Evolutionary conservation across 2,329 filamentous ascomycete genomes (phyloP).

Genomic region (Myriosclerotinia curreyana): DNA sequence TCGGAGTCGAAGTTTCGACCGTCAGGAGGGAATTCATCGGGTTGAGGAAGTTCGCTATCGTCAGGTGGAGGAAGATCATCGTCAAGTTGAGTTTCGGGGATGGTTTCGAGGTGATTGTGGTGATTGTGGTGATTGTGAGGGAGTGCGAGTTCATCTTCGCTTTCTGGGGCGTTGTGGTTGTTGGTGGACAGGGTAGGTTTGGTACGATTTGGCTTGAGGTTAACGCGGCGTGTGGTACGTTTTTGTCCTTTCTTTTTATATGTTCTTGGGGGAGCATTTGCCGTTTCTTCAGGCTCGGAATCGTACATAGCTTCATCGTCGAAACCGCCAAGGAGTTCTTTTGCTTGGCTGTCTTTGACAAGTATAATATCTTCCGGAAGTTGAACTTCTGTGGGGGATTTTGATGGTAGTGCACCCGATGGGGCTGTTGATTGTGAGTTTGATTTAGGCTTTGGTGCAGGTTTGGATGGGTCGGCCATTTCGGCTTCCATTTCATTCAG

Average conservation of each 20-base stretch:
- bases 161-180: slow-evolving; percentile 41
- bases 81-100: slow-evolving; percentile 33
- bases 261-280: slow-evolving; percentile 44
- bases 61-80: slow-evolving; percentile 16
- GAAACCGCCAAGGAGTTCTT: slow-evolving; percentile 55
- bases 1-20: slow-evolving; percentile 39
- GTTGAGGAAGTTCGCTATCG: slow-evolving; percentile 2
- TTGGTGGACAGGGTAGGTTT: slow-evolving; percentile 39
- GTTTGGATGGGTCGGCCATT: slow-evolving; percentile 25
- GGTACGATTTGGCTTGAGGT: slow-evolving; percentile 55
- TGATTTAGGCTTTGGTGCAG: slow-evolving; percentile 23
- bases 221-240: slow-evolving; percentile 67
- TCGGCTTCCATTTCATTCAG: slow-evolving; percentile 66
- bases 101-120: slow-evolving; percentile 21
- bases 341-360: slow-evolving; percentile 44
- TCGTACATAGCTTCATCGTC: slow-evolving; percentile 61
- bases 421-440: slow-evolving; percentile 27
- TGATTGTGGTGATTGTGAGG: slow-evolving; percentile 23
- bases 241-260: slow-evolving; percentile 87
- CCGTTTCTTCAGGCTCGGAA: slow-evolving; percentile 47
- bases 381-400: not conserved
- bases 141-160: slow-evolving; percentile 39
- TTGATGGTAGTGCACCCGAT: not conserved
- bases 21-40: slow-evolving; percentile 26
- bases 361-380: slow-evolving; percentile 42